Percentiles rank a stretch among this genome's conserved stretches.
Evolutionary conservation across 768 basidiomycete species (phyloP).

Genomic region (Russula sp.): DNA sequence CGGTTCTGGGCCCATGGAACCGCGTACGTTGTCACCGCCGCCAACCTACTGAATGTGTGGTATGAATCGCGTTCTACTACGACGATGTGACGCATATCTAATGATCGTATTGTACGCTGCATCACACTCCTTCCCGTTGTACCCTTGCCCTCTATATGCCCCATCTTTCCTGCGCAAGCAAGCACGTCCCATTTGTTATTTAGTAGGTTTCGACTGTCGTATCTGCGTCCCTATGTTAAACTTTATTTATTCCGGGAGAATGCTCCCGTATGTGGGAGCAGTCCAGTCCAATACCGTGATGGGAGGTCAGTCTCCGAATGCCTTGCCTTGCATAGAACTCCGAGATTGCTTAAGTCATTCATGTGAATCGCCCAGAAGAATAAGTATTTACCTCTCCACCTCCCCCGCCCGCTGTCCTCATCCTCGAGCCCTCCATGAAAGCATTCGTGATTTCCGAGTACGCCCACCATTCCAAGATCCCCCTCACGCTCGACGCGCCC

Average conservation of each 20-base stretch:
- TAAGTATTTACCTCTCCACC: background rate
- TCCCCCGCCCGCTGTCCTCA: background rate
- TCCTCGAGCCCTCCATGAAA: constrained; percentile 27
- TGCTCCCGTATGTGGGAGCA: no score
- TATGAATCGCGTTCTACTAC: background rate
- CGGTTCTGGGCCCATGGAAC: background rate
- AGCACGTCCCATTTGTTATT: background rate
- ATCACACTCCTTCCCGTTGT: background rate
- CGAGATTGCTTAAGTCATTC: background rate
- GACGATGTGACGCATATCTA: constrained; percentile 1
- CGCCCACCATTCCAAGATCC: constrained; percentile 39
- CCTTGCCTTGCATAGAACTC: background rate
- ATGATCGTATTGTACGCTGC: background rate
- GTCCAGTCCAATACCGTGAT: no score
- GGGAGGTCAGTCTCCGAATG: background rate
- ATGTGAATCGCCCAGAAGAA: background rate
- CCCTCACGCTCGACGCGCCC: constrained; percentile 33
- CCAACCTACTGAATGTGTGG: constrained; percentile 6
- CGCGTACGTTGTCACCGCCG: constrained; percentile 4
- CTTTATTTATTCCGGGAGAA: background rate
- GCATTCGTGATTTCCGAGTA: constrained; percentile 35
- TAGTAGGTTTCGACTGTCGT: background rate
- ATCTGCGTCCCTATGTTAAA: background rate
- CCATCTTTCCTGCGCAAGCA: background rate
- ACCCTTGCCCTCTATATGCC: background rate